phyloP scores from a whole-genome alignment of 2,329 filamentous ascomycete genomes.

The Talaromyces sp. region DNA sequence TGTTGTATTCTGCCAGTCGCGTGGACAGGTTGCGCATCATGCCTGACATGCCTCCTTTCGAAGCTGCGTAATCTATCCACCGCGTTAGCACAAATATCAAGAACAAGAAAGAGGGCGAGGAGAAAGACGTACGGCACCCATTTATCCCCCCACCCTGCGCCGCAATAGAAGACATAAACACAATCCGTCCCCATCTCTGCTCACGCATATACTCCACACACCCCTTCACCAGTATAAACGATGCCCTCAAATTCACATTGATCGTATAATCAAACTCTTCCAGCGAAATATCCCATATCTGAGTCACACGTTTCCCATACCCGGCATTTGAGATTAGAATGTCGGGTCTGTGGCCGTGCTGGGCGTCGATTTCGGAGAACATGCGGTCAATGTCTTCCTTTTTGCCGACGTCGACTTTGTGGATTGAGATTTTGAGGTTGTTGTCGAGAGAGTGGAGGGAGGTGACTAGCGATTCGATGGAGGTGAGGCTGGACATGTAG shows the following conservation, averaged over 20 bases:
- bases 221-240: constrained; percentile 62
- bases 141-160: constrained; percentile 64
- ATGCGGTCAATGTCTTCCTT: constrained; percentile 55
- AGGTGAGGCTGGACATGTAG: constrained; percentile 54
- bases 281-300: constrained; percentile 59
- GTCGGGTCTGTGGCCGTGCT: constrained; percentile 50
- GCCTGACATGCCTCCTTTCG: constrained; percentile 61
- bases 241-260: constrained; percentile 61
- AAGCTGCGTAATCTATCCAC: constrained; percentile 52
- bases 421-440: constrained; percentile 50
- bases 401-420: constrained; percentile 59
- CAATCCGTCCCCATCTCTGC: constrained; percentile 62
- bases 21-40: constrained; percentile 66
- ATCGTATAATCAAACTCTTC: constrained; percentile 65
- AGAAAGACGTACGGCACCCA: constrained; percentile 49
- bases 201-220: constrained; percentile 61
- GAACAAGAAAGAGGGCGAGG: not conserved
- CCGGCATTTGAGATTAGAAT: constrained; percentile 68
- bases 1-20: constrained; percentile 59
- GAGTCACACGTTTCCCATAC: constrained; percentile 60
- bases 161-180: constrained; percentile 64
- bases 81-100: not conserved
- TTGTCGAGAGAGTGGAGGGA: constrained; percentile 40
- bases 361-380: constrained; percentile 55
- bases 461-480: constrained; percentile 47